Evolutionary conservation across 2,329 filamentous ascomycete species (phyloP).

Genomic region (Colletotrichum navitas): DNA sequence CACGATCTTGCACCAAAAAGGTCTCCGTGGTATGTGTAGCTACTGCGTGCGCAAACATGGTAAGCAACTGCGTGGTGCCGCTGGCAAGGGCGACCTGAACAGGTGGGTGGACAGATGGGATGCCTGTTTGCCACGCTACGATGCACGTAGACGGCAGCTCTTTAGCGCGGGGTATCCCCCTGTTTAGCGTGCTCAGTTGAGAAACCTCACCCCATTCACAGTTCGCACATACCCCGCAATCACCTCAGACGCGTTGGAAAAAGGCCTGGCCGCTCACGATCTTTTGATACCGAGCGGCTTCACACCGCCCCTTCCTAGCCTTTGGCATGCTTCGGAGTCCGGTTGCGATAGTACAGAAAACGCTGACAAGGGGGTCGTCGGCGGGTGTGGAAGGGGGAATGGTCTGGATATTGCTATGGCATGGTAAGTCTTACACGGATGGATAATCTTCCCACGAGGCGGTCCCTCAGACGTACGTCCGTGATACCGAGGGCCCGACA

Average conservation of each 20-base stretch:
- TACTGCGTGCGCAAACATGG: conserved; percentile 1
- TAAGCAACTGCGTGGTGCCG: conserved; percentile 9
- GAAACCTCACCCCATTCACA: conserved; percentile 40
- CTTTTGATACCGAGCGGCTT: conserved; percentile 1
- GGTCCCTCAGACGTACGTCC: not conserved
- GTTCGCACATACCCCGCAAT: conserved; percentile 33
- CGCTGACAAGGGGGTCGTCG: not conserved
- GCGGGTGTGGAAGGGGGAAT: not conserved
- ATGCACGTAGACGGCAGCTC: conserved; percentile 6
- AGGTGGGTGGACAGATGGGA: conserved; percentile 8
- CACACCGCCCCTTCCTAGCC: not conserved
- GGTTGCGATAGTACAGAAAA: not conserved
- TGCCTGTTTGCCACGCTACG: conserved; percentile 32
- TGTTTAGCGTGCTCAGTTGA: conserved; percentile 22
- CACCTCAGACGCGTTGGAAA: conserved; percentile 25
- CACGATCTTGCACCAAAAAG: conserved; percentile 7
- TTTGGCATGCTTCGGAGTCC: not conserved
- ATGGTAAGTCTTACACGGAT: not conserved
- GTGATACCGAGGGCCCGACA: not conserved
- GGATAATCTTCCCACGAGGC: not conserved
- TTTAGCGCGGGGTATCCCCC: conserved; percentile 39
- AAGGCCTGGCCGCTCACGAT: not conserved
- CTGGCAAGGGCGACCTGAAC: conserved; percentile 10
- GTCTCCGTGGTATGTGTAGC: conserved; percentile 4
- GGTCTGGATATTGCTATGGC: not conserved